phyloP scores from a whole-genome alignment of 202 grass and related monocot species.

The Saccharum hybrid region DNA sequence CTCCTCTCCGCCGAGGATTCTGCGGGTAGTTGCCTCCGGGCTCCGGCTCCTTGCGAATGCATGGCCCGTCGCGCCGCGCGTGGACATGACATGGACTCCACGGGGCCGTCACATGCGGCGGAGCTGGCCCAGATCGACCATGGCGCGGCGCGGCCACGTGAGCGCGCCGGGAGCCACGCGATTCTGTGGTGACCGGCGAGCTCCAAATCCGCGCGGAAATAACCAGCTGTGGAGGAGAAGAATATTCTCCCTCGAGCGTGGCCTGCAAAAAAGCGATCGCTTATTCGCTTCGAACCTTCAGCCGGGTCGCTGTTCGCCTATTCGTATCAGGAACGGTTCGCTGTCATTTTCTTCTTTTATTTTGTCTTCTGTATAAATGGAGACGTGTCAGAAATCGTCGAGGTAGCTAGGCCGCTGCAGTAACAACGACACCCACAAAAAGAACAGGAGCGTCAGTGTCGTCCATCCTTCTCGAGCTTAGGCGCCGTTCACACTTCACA shows the following conservation, averaged over 20 bases:
- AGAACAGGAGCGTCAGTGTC: background rate
- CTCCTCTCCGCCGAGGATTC: too few species aligned
- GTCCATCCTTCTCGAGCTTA: background rate
- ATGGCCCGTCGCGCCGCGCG: background rate
- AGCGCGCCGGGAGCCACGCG: conserved; percentile 20
- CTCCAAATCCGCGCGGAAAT: background rate
- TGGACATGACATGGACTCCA: conserved; percentile 39
- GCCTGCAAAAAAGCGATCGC: background rate
- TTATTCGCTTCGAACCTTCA: background rate
- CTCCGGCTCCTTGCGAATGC: background rate
- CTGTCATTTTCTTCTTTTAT: background rate
- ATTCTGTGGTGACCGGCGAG: background rate
- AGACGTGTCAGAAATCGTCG: background rate
- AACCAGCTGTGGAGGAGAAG: background rate
- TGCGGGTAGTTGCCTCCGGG: too few species aligned
- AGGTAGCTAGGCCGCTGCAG: background rate
- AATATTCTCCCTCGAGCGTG: background rate
- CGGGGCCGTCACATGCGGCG: conserved; percentile 28
- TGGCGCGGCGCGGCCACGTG: conserved; percentile 35
- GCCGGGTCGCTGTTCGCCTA: background rate
- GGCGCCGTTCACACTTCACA: background rate
- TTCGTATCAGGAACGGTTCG: conserved; percentile 1
- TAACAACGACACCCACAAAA: background rate
- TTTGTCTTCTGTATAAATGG: too few species aligned
- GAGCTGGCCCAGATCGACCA: background rate